Evolutionary conservation across 2,329 filamentous ascomycete genomes (phyloP).

Genomic region (Ophiosphaerella narmari): DNA sequence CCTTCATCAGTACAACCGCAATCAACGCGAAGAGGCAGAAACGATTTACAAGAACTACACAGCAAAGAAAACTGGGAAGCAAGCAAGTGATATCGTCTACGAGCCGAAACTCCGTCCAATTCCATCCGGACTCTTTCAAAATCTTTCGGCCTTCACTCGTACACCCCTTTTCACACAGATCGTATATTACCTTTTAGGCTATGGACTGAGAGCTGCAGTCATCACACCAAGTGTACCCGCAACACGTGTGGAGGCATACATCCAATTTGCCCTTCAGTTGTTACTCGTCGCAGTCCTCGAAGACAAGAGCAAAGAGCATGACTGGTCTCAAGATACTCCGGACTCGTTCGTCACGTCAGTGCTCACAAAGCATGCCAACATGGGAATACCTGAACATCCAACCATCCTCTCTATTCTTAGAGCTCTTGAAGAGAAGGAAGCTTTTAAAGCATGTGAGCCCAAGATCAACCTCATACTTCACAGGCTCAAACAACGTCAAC

Average conservation of each 20-base stretch:
- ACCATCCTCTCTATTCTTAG: slow-evolving; percentile 61
- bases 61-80: slow-evolving; percentile 83
- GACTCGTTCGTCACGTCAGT: slow-evolving; percentile 75
- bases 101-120: slow-evolving; percentile 84
- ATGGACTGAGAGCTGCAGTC: slow-evolving; percentile 71
- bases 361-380: slow-evolving; percentile 64
- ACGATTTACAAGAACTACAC: slow-evolving; percentile 84
- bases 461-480: slow-evolving; percentile 85
- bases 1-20: slow-evolving; percentile 93
- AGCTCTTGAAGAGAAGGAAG: slow-evolving; percentile 65
- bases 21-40: slow-evolving; percentile 94
- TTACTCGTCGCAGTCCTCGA: slow-evolving; percentile 84
- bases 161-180: slow-evolving; percentile 88
- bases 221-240: slow-evolving; percentile 75
- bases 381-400: slow-evolving; percentile 33
- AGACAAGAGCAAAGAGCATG: slow-evolving; percentile 62
- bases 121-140: slow-evolving; percentile 73
- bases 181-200: slow-evolving; percentile 85
- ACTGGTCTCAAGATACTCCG: slow-evolving; percentile 51
- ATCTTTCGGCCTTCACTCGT: slow-evolving; percentile 77
- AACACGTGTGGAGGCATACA: slow-evolving; percentile 85
- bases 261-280: slow-evolving; percentile 89
- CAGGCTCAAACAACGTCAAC: slow-evolving; percentile 81
- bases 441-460: slow-evolving; percentile 79
- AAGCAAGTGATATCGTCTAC: slow-evolving; percentile 82